Conservation (phyloP, 164 flowering plant genomes). For the Kalanchoe fedtschenkoi region DNA sequence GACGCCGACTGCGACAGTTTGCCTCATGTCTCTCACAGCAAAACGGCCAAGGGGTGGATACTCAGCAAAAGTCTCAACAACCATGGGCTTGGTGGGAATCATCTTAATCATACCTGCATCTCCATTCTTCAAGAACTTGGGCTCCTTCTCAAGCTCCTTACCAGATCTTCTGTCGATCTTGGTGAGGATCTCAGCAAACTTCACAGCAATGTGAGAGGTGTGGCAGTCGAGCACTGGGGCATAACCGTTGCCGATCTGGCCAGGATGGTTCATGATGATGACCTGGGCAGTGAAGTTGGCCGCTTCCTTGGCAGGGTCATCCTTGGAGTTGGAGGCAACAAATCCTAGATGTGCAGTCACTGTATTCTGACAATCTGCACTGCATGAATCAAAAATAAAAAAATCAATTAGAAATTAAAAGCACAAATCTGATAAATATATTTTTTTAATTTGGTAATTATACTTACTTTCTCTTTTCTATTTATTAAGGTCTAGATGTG, state of each 20-base stretch:
- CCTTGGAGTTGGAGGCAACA: constrained; percentile 34
- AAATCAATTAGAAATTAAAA: too few species aligned
- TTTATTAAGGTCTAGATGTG: too few species aligned
- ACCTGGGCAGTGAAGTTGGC: constrained; percentile 35
- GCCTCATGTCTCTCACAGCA: constrained; percentile 39
- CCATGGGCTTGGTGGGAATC: constrained; percentile 42
- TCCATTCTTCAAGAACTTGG: constrained; percentile 23
- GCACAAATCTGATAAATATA: too few species aligned
- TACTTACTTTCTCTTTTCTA: too few species aligned
- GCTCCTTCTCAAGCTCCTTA: constrained; percentile 1
- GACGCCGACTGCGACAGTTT: constrained; percentile 33
- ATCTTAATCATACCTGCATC: constrained; percentile 33
- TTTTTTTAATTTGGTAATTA: too few species aligned
- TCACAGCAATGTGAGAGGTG: constrained; percentile 37
- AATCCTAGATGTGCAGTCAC: too few species aligned
- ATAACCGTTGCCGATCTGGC: constrained; percentile 29
- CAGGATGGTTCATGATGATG: constrained; percentile 35
- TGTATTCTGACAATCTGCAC: too few species aligned
- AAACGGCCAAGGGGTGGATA: constrained; percentile 37
- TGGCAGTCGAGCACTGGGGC: constrained; percentile 33
- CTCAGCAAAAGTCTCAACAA: constrained; percentile 31
- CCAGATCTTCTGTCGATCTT: constrained; percentile 15
- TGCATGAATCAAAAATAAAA: too few species aligned
- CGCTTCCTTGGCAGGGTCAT: constrained; percentile 34
- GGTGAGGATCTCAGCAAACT: constrained; percentile 31